Evolutionary conservation across 108 stramenopile species (phyloP).

Genomic region (Ochromonas danica): DNA sequence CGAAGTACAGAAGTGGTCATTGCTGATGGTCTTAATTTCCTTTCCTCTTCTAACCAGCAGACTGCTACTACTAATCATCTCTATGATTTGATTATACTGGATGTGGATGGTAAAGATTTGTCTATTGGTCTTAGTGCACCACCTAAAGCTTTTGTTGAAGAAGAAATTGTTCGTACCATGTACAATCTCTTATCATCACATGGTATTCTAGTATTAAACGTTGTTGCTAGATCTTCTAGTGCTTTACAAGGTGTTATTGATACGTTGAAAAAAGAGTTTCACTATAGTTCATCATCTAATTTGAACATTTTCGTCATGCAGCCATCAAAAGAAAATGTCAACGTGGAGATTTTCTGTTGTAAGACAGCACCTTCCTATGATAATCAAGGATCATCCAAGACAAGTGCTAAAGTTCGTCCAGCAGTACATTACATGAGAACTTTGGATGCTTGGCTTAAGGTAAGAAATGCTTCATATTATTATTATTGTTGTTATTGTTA

Average conservation of each 20-base stretch:
- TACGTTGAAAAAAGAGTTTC: too few species aligned
- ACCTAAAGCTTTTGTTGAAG: not conserved
- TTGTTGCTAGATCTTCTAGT: constrained; percentile 3
- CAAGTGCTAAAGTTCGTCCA: too few species aligned
- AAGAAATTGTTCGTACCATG: not conserved
- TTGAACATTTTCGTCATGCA: too few species aligned
- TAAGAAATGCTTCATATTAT: too few species aligned
- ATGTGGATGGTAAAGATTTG: not conserved
- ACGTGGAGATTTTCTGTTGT: too few species aligned
- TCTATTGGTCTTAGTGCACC: constrained; percentile 17
- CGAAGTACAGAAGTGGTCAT: not conserved
- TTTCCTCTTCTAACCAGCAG: not conserved
- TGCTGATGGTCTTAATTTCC: constrained; percentile 3
- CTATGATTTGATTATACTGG: constrained; percentile 13
- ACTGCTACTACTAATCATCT: not conserved
- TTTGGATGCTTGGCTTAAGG: too few species aligned
- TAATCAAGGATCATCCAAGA: too few species aligned
- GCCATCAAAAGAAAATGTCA: too few species aligned
- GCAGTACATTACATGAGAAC: too few species aligned
- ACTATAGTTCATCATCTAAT: too few species aligned
- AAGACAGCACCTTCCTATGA: too few species aligned
- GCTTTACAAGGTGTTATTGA: not conserved
- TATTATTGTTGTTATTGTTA: too few species aligned
- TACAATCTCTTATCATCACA: not conserved
- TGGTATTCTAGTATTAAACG: constrained; percentile 4